Evolutionary conservation across 495 filamentous ascomycete species (phyloP), one percentile per base, ranked within the genome.

Genomic region (Hypoxylon lenormandii): DNA sequence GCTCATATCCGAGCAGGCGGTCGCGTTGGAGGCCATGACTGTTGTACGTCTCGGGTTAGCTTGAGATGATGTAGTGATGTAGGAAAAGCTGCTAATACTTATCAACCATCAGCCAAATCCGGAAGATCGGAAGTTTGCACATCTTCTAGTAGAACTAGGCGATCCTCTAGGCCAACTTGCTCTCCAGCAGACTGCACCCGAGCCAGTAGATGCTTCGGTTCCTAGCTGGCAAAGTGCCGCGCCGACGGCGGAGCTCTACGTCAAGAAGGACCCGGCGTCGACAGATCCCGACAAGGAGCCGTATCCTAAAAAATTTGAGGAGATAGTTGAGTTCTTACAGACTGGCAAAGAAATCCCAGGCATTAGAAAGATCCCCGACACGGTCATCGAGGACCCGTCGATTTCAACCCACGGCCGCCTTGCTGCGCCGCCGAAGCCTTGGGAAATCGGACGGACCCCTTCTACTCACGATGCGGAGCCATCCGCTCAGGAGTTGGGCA

Each of bases 281-380:
- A 60, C 64, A 22, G 73, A 72, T 45, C 72, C 74, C 12, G 80
- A 84, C 21, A 79, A 70, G 30, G 60, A 87, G 43, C 86, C 89
- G 3, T 97, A 97, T 75, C 95, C 95, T 4, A 88, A 88, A 21
- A 90, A 90, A 2, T 98, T 98, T 73, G 88, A 91, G 23, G 89
- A 94, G 60, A 93, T 98, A 51, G 89, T 97, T 36, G 93, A 92
- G 43, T 87, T 97, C 28, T 92, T 98, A 66, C 90, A 90, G 3
- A 90, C 85, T 16, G 93, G 93, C 43, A 87, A 93, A 75, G 88
- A 90, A 3, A 91, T 98, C 51, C 91, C 93, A 0, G 95, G 95
- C 1, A 96, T 98, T 72, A 88, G 89, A 66, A 84, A 97, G 64
- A 95, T 98, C 66, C 93, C 96, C 12, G 85, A 92, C 65, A 95